Conservation (phyloP, 139 green algal genomes). For the Chlamydomonas sp. region DNA sequence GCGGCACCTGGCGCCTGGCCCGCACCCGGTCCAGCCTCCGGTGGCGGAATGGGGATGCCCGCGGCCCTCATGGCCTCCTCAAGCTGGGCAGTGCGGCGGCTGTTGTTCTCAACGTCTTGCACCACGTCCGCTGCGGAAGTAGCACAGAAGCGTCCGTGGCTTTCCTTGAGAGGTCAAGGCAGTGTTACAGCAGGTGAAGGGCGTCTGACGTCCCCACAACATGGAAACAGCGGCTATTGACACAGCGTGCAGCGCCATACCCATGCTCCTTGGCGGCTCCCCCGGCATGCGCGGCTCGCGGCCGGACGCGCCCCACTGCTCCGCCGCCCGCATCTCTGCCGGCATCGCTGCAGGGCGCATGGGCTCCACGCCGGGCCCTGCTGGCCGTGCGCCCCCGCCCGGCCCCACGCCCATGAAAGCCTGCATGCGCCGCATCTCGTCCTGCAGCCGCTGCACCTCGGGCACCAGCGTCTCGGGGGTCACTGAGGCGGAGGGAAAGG, state of each 20-base stretch:
- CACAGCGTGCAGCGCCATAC: background rate
- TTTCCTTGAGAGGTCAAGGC: too few species aligned
- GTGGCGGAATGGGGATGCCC: slow-evolving; percentile 7
- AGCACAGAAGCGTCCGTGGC: too few species aligned
- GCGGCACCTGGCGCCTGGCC: background rate
- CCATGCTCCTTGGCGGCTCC: slow-evolving; percentile 9
- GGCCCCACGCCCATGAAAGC: slow-evolving; percentile 17
- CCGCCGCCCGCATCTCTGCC: background rate
- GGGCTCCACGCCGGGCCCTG: background rate
- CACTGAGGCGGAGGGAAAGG: too few species aligned
- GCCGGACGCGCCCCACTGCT: slow-evolving; percentile 16
- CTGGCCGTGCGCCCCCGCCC: background rate
- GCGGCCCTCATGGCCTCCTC: background rate
- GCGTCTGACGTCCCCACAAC: too few species aligned
- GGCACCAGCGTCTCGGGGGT: slow-evolving; percentile 2
- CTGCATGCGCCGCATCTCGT: slow-evolving; percentile 22
- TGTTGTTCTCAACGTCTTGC: slow-evolving; percentile 13
- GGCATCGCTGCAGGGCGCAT: background rate
- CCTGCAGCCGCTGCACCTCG: slow-evolving; percentile 11
- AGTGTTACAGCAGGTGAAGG: too few species aligned
- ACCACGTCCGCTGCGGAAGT: background rate
- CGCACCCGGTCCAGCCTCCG: background rate
- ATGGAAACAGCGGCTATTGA: too few species aligned
- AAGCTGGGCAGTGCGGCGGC: background rate
- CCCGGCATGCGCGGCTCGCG: slow-evolving; percentile 11